phyloP scores from a whole-genome alignment of 2,329 filamentous ascomycete species.

The Nemania sp. region DNA sequence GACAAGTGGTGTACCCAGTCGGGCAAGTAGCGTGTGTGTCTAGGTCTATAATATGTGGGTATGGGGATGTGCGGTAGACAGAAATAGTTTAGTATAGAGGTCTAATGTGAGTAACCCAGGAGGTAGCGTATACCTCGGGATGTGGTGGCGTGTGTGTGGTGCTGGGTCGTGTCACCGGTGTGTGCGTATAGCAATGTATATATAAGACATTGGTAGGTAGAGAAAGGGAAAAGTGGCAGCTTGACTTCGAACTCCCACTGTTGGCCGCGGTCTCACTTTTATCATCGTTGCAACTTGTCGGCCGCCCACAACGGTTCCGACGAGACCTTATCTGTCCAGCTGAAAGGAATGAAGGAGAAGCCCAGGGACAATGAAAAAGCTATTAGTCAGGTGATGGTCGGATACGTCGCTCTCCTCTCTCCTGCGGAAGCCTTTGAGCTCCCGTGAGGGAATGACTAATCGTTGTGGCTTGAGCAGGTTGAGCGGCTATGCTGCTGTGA shows the following conservation, averaged over 20 bases:
- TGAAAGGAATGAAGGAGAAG: constrained; percentile 6
- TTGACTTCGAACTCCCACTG: background rate
- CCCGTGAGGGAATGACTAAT: background rate
- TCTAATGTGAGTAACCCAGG: no score
- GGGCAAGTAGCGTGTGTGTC: background rate
- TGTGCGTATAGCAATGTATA: constrained; percentile 1
- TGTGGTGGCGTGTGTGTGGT: no score
- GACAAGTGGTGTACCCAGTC: constrained; percentile 2
- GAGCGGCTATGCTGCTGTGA: background rate
- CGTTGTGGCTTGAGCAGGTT: background rate
- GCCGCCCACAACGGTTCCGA: constrained; percentile 4
- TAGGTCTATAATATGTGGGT: no score
- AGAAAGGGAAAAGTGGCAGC: background rate
- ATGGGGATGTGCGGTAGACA: no score
- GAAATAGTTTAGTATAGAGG: no score
- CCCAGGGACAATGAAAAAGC: constrained; percentile 16
- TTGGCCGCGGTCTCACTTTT: constrained; percentile 8
- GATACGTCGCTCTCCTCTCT: background rate
- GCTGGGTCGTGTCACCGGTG: background rate
- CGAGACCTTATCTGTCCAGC: background rate
- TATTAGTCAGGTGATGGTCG: constrained; percentile 13
- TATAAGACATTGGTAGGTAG: no score
- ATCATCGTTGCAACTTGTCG: background rate
- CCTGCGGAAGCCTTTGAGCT: background rate
- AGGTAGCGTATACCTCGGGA: no score